Base-by-base conservation (phyloP, 352 stramenopile species). In the Phytophthora sp. region DNA sequence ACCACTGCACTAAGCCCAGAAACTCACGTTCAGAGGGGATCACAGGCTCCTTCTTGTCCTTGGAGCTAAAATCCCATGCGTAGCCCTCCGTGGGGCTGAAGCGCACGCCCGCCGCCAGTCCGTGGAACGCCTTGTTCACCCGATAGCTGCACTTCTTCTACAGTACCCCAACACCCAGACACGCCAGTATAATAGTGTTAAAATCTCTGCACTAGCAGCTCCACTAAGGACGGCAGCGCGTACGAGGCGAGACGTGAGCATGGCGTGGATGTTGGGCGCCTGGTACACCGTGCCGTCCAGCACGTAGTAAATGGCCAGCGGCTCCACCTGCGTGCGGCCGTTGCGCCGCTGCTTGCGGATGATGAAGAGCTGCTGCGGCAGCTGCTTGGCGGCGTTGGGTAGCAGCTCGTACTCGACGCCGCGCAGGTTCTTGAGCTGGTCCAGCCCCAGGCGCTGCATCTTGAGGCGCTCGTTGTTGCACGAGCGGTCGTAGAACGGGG, bases 391-490 rank as follows among this genome's bases (percentile, higher is more conserved):
- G 20, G 66, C 48, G 70, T 93, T 95, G 21, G 81, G 87, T 41
- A 94, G 74, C 65, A 96, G 71, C 51, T 94, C 83, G 76, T 96
- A 96, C 75, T 96, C 86, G 78, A 96, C 72, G 56, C 89, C 89
- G 38, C 81, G 82, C 76, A 96, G 87, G 58, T 88, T 93, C 54
- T 91, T 91, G 61, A 96, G 79, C 73, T 95, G 83, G 54, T 96
- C 89, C 21, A 94, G 70, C 4, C 82, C 85, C 9, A 94, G 75
- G 1, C 87, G 85, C 77, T 96, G 89, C 89, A 95, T 95, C 75
- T 94, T 94, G 45, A 96, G 76, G 7, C 88, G 84, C 76, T 95
- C 89, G 57, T 96, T 96, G 79, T 96, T 96, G 59, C 86, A 96
- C 53, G 75, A 91, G 21, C 84, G 87, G 63, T 96, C 87, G 77